These are phyloP conservation scores for Erucastrum elatum DNA, from an alignment of 345 rosid species.

Conservation along the genomic window DNA sequence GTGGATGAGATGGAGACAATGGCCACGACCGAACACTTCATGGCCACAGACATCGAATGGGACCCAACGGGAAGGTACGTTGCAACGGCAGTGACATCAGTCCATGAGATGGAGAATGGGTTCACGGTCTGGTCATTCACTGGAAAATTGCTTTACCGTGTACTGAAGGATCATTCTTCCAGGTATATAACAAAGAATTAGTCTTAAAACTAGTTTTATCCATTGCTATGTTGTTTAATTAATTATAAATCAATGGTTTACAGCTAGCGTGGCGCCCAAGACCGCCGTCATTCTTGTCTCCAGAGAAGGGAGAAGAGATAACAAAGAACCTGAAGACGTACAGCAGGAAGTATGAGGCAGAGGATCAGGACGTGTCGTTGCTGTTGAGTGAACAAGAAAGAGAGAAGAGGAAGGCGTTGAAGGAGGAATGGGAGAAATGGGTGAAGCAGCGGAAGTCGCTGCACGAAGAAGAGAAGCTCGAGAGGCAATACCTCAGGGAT, in stretches of 20 bases:
- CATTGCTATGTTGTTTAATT: background rate
- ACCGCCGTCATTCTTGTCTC: constrained; percentile 73
- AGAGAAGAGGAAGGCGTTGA: constrained; percentile 74
- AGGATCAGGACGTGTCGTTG: constrained; percentile 91
- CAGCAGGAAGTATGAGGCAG: constrained; percentile 87
- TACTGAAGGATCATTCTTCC: constrained; percentile 89
- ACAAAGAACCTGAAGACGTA: constrained; percentile 88
- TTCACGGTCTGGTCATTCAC: constrained; percentile 95
- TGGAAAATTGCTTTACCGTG: constrained; percentile 78
- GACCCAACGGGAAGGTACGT: constrained; percentile 99
- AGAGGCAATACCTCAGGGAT: constrained; percentile 61
- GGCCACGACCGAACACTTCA: constrained; percentile 83
- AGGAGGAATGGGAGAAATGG: constrained; percentile 95
- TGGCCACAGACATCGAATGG: constrained; percentile 97
- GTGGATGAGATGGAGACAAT: constrained; percentile 94
- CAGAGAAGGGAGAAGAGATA: constrained; percentile 92
- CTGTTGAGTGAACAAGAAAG: constrained; percentile 84
- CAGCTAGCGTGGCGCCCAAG: constrained; percentile 93
- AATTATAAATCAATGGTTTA: constrained; percentile 17
- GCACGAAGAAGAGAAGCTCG: constrained; percentile 69
- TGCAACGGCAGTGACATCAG: constrained; percentile 89
- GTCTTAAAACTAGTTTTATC: background rate
- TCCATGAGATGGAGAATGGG: constrained; percentile 98
- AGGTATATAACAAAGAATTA: constrained; percentile 42
- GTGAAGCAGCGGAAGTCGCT: constrained; percentile 59